Base-by-base conservation (phyloP, 768 basidiomycete species). In the Boletus vermiculosoides region DNA sequence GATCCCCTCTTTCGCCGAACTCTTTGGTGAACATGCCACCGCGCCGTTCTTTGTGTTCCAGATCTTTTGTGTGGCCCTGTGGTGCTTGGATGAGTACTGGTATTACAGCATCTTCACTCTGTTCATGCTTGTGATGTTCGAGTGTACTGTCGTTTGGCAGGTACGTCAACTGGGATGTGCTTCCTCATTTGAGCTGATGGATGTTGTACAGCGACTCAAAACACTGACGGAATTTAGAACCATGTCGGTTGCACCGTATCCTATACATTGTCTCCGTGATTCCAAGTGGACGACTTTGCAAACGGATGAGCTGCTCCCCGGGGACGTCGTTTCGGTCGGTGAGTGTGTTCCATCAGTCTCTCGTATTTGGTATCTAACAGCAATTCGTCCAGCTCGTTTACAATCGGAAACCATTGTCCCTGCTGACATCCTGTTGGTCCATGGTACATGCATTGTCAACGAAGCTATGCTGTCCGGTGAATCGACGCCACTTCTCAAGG, bases 21-120 rank as follows among this genome's bases (percentile, higher is more conserved):
- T 99, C 36, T 98, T 99, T 63, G 80, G 77, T 23, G 97, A 99
- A 76, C 97, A 99, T 68, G 94, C 96, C 1, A 95, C 94, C 5
- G 97, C 97, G 0, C 97, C 97, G 0, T 99, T 99, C 82, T 99
- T 99, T 73, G 97, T 99, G 28, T 99, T 99, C 75, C 97, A 99
- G 74, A 76, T 98, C 18, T 98, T 99, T 75, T 98, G 97, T 61
- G 97, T 98, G 2, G 94, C 92, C 0, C 77, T 99, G 11, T 99
- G 97, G 97, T 93, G 90, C 69, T 74, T 99, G 65, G 97, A 99
- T 66, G 97, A 98, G 71, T 99, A 98, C 72, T 98, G 94, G 95
- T 98, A 97, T 72, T 99, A 98, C 79, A 90, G 90, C 54, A 72
- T 99, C 40, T 99, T 99, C 77, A 98, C 97, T 2, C 79, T 95